These are phyloP conservation scores for Gossypium trilobum DNA, from an alignment of 441 rosid genomes.

Conservation along the genomic window DNA sequence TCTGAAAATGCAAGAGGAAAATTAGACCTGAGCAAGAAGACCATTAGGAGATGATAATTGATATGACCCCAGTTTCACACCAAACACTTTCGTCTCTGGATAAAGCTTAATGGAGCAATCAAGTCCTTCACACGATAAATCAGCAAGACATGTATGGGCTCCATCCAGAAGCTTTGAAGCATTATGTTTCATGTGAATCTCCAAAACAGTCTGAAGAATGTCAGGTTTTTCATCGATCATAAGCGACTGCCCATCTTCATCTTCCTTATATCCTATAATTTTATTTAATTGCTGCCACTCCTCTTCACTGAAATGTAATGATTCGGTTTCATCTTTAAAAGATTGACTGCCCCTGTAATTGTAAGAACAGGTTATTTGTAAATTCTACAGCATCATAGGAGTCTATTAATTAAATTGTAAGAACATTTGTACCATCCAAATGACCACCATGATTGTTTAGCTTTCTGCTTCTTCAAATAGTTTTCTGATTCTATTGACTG, in stretches of 20 bases:
- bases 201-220: conserved; percentile 61
- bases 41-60: conserved; percentile 71
- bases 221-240: conserved; percentile 49
- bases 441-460: conserved; percentile 92
- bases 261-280: conserved; percentile 83
- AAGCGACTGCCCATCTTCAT: conserved; percentile 34
- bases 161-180: conserved; percentile 85
- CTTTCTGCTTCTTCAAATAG: conserved; percentile 47
- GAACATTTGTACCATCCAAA: conserved; percentile 53
- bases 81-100: conserved; percentile 75
- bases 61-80: conserved; percentile 71
- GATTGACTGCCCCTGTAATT: conserved; percentile 57
- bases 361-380: background rate
- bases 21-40: conserved; percentile 54
- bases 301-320: conserved; percentile 67
- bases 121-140: conserved; percentile 75
- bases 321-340: conserved; percentile 59
- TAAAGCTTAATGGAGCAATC: conserved; percentile 75
- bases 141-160: conserved; percentile 61
- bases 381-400: conserved; percentile 12
- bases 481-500: conserved; percentile 54
- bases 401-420: conserved; percentile 2
- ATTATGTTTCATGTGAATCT: conserved; percentile 81
- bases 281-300: conserved; percentile 90
- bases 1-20: conserved; percentile 25